These are phyloP conservation scores for Penicillium sp. DNA, from an alignment of 2,329 filamentous ascomycete species.

Conservation along the genomic window DNA sequence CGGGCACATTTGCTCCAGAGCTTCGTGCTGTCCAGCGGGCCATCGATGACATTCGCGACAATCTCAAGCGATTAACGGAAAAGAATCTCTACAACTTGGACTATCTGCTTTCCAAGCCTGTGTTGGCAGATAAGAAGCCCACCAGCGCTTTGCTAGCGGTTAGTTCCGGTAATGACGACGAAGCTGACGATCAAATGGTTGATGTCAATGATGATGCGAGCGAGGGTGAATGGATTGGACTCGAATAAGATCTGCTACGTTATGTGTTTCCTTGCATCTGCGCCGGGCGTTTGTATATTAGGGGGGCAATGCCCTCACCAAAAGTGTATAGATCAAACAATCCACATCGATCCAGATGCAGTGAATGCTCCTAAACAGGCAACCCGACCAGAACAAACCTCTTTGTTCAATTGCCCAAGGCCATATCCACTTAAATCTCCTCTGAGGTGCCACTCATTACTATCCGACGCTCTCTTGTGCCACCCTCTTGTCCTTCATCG, in stretches of 20 bases:
- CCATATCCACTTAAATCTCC: not conserved
- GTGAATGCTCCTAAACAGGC: too few species aligned
- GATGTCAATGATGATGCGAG: slow-evolving; percentile 41
- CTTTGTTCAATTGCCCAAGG: not conserved
- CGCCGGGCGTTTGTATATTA: slow-evolving; percentile 25
- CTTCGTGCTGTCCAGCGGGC: slow-evolving; percentile 75
- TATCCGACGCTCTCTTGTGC: slow-evolving; percentile 16
- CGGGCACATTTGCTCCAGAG: slow-evolving; percentile 74
- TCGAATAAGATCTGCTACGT: slow-evolving; percentile 38
- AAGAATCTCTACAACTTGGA: slow-evolving; percentile 86
- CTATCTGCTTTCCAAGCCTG: slow-evolving; percentile 61
- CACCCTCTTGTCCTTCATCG: slow-evolving; percentile 10
- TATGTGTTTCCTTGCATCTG: slow-evolving; percentile 24
- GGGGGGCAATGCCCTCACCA: not conserved
- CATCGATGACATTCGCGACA: slow-evolving; percentile 70
- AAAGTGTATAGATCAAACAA: slow-evolving; percentile 1
- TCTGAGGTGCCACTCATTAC: slow-evolving; percentile 7
- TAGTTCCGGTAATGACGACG: slow-evolving; percentile 24
- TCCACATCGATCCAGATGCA: too few species aligned
- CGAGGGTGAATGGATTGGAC: slow-evolving; percentile 50
- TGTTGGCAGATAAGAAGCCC: slow-evolving; percentile 29
- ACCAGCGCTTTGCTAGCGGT: slow-evolving; percentile 27
- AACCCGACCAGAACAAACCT: too few species aligned
- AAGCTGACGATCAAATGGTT: slow-evolving; percentile 26
- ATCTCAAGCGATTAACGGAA: slow-evolving; percentile 75